Conservation (phyloP, 2,329 filamentous ascomycete genomes). For the Tolypocladium ophioglossoides region DNA sequence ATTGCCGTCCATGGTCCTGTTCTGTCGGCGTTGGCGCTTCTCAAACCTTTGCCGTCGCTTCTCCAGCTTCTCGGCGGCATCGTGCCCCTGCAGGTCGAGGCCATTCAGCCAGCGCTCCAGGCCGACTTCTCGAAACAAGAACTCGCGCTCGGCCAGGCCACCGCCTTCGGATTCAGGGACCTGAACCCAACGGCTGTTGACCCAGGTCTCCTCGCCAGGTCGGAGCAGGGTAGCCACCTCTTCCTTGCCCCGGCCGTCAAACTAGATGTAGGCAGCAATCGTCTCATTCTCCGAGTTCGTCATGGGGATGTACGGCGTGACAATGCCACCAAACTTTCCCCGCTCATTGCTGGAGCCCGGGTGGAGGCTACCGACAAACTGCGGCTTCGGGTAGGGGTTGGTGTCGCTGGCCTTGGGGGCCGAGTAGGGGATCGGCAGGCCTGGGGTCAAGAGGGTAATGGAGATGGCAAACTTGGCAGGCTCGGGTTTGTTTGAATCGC, state of each 20-base stretch:
- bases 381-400: conserved; percentile 71
- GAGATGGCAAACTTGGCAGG: conserved; percentile 96
- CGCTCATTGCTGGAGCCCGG: conserved; percentile 40
- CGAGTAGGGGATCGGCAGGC: conserved; percentile 84
- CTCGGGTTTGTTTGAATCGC: conserved; percentile 64
- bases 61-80: conserved; percentile 82
- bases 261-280: conserved; percentile 97
- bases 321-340: conserved; percentile 38
- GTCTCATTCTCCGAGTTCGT: conserved; percentile 93
- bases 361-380: conserved; percentile 61
- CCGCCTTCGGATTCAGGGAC: conserved; percentile 85
- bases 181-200: conserved; percentile 96
- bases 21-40: conserved; percentile 55
- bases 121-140: conserved; percentile 92
- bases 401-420: conserved; percentile 68
- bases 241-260: conserved; percentile 89
- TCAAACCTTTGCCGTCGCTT: conserved; percentile 75
- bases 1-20: conserved; percentile 29
- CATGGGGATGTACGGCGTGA: conserved; percentile 82
- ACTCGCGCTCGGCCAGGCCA: conserved; percentile 90
- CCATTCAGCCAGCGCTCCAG: conserved; percentile 95
- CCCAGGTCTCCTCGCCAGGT: conserved; percentile 96
- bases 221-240: conserved; percentile 90
- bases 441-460: conserved; percentile 85
- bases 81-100: conserved; percentile 85